Evolutionary conservation across 768 basidiomycete genomes (phyloP), one percentile per base, ranked within the genome.

Genomic region (Asterophora lycoperdoides): DNA sequence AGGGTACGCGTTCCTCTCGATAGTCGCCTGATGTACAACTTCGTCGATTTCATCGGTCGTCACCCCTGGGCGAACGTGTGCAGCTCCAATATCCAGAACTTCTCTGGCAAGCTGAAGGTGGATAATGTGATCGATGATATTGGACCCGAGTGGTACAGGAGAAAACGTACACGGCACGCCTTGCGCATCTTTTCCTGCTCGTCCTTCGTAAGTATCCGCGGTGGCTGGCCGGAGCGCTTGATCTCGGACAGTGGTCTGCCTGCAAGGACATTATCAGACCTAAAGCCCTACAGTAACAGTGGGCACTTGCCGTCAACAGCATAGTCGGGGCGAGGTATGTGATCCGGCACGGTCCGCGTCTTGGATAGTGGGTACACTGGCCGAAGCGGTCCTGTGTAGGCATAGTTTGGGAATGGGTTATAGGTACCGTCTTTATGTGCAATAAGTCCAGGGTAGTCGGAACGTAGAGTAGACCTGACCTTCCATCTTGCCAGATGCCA

Each of bases 11-110:
- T 91, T 84, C 44, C 94, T 77, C 69, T 94, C 86, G 55, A 98
- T 84, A 55, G 77, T 87, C 14, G 89, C 96, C 55, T 90, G 80
- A 69, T 99, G 96, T 11, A 95, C 93, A 55, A 97, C 84, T 49
- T 81, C 83, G 68, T 99, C 96, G 20, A 99, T 77, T 62, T 93
- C 91, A 62, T 98, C 93, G 1, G 96, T 97, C 9, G 95, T 96
- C 33, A 96, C 80, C 30, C 95, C 96, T n/a, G 93, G 90, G 36
- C 78, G 75, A 52, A 98, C 73, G 60, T 84, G 79, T 0, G 93
- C 80, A 1, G 94, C 95, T 14, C 90, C 86, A 48, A 90, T 75
- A 65, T 98, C 94, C 17, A 99, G 78, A n/a, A 99, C 85, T 70
- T 99, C 92, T 41, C 96, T 75, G 4, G 79, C 81, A 55, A 96